A percentile compares a stretch with the other conserved stretches of the same genome.
These are phyloP conservation scores for Labyrinthula sp. DNA, from an alignment of 352 stramenopile species.

Conservation along the genomic window DNA sequence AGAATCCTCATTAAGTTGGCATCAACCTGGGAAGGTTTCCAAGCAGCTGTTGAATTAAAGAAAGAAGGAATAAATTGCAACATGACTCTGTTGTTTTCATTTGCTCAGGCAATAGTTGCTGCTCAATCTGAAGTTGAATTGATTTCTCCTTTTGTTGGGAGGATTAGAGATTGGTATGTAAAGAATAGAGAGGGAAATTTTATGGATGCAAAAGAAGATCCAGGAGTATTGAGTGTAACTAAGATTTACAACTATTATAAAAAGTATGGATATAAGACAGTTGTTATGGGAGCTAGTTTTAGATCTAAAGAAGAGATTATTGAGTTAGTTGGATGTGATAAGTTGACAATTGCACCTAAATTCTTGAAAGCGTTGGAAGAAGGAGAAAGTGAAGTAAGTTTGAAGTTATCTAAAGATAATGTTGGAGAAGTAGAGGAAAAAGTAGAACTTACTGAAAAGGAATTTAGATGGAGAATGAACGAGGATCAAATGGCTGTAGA, in stretches of 20 bases:
- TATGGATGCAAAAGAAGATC: slow-evolving; percentile 80
- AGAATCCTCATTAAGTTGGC: slow-evolving; percentile 94
- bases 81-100: slow-evolving; percentile 92
- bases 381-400: slow-evolving; percentile 37
- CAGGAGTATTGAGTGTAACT: slow-evolving; percentile 77
- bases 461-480: slow-evolving; percentile 93
- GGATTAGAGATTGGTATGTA: slow-evolving; percentile 84
- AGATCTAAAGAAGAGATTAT: slow-evolving; percentile 87
- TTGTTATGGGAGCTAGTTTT: slow-evolving; percentile 83
- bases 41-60: slow-evolving; percentile 80
- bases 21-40: slow-evolving; percentile 76
- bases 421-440: slow-evolving; percentile 41
- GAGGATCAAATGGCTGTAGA: slow-evolving; percentile 85
- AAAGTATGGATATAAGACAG: slow-evolving; percentile 79
- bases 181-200: slow-evolving; percentile 51
- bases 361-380: slow-evolving; percentile 72
- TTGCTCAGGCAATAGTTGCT: slow-evolving; percentile 76
- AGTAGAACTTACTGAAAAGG: slow-evolving; percentile 63
- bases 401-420: slow-evolving; percentile 57
- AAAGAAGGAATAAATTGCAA: slow-evolving; percentile 91
- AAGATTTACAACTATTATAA: slow-evolving; percentile 98
- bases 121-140: slow-evolving; percentile 80
- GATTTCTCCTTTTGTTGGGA: slow-evolving; percentile 83
- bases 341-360: slow-evolving; percentile 83
- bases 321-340: slow-evolving; percentile 81